Base-by-base conservation (phyloP, 225 moss, liverwort and hornwort genomes). In the Bryoerythrophyllum caledonicum region DNA sequence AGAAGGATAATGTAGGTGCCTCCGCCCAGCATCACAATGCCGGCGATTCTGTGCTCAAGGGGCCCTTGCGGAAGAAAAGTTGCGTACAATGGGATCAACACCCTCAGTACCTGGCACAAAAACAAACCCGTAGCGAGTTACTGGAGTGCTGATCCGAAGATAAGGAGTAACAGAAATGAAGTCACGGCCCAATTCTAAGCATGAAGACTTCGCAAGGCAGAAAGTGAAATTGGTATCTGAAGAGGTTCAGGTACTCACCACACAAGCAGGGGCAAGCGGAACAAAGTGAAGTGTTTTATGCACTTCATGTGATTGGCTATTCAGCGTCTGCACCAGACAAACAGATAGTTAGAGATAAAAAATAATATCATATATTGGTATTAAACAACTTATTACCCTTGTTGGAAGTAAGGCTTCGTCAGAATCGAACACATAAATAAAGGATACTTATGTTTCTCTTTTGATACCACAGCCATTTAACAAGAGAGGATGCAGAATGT, bases 211-310 rank as follows among this genome's bases (percentile, higher is more conserved):
- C 35, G 43, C 6, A n/a, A 24, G 35, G 55, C 6, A 67, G 17
- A 73, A 51, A 63, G 65, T 13, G 58, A 44, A 24, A n/a, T n/a
- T n/a, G n/a, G n/a, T n/a, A n/a, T n/a, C n/a, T 21, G 49, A 53
- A 60, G 71, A 51, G 72, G 52, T 40, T 62, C 1, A 17, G 19
- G 19, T 49, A 66, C 94, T 86, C 86, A 99, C 99, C 93, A 99
- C 99, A 90, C 95, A 95, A 60, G 99, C 99, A 81, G 99, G 95
- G 58, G 93, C 99, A 49, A 99, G 95, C 43, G 99, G 95, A 69
- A 95, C 93, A 80, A 99, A 99, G 38, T 86, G 86, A 82, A 99
- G 93, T 7, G 99, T 99, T 78, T 99, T 99, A 81, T 99, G 99
- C 58, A 99, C 91, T 87, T 95, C 95, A 82, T 99, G 95, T 34